Conservation (phyloP, 192 early-diverging fungal species). For the Backusella tarrabulga region DNA sequence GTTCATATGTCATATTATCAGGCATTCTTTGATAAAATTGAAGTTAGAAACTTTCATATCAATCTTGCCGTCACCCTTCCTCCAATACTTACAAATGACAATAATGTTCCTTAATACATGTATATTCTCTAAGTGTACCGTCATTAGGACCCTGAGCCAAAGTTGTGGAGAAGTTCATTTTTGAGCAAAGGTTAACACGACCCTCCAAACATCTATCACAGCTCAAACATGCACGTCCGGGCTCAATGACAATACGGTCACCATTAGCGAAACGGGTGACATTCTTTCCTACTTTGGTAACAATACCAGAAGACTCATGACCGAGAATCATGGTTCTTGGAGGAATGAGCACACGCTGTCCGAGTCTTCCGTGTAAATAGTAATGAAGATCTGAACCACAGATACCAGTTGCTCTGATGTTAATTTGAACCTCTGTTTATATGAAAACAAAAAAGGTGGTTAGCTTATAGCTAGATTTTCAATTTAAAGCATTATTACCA, state of each 20-base stretch:
- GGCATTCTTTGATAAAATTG: conserved; percentile 18
- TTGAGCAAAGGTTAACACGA: conserved; percentile 37
- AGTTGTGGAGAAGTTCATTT: conserved; percentile 40
- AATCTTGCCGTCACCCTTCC: background rate
- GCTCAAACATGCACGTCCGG: conserved; percentile 33
- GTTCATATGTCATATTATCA: conserved; percentile 33
- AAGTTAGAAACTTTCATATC: background rate
- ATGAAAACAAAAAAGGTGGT: background rate
- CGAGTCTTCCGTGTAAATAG: conserved; percentile 37
- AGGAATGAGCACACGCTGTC: conserved; percentile 21
- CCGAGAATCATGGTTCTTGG: conserved; percentile 41
- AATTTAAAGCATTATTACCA: background rate
- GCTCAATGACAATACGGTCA: conserved; percentile 46
- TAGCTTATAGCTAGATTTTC: background rate
- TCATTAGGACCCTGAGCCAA: conserved; percentile 23
- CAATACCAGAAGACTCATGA: conserved; percentile 43
- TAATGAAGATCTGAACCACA: conserved; percentile 48
- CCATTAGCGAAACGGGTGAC: conserved; percentile 36
- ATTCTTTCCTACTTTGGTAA: conserved; percentile 33
- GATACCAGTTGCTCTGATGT: conserved; percentile 41
- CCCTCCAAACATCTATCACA: conserved; percentile 37
- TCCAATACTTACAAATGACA: conserved; percentile 37
- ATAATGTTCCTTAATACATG: background rate
- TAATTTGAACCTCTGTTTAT: conserved; percentile 33
- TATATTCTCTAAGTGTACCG: background rate